A percentile compares a stretch with the other conserved stretches of the same genome.
phyloP scores from a whole-genome alignment of 202 grass and related monocot genomes.

The Panicum virgatum region DNA sequence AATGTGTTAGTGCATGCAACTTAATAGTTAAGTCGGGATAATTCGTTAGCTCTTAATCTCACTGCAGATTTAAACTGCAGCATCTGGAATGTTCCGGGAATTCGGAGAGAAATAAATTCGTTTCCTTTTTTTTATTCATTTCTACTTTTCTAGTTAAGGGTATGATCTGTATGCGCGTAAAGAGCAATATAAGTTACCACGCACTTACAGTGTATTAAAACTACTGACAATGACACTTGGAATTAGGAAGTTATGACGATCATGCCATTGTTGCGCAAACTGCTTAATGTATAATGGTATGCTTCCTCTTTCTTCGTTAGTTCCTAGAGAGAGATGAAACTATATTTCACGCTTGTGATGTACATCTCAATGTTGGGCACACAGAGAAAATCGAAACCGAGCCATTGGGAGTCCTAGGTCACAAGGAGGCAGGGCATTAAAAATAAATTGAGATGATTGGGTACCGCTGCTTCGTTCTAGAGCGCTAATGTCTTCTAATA shows the following conservation, averaged over 20 bases:
- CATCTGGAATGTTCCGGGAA: not conserved
- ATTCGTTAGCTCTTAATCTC: not conserved
- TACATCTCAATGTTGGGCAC: constrained; percentile 23
- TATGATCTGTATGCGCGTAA: not conserved
- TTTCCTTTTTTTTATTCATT: not conserved
- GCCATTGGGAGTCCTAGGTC: constrained; percentile 1
- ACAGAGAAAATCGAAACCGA: constrained; percentile 40
- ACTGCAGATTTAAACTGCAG: not conserved
- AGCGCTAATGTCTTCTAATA: not conserved
- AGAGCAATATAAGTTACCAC: not conserved
- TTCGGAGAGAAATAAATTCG: not conserved
- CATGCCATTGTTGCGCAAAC: not conserved
- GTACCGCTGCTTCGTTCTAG: not conserved
- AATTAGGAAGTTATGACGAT: not conserved
- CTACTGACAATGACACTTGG: not conserved
- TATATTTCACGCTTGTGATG: not conserved
- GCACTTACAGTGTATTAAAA: not conserved
- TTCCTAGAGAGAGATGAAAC: not conserved
- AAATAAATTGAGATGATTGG: constrained; percentile 5
- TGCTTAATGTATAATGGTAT: not conserved
- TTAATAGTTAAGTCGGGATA: not conserved
- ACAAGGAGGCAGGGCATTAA: constrained; percentile 7
- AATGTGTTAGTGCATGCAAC: too few relatives aligned
- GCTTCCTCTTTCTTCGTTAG: not conserved
- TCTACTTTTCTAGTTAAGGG: not conserved